Base-by-base conservation (phyloP, 768 basidiomycete species). In the Myochromella boudieri region DNA sequence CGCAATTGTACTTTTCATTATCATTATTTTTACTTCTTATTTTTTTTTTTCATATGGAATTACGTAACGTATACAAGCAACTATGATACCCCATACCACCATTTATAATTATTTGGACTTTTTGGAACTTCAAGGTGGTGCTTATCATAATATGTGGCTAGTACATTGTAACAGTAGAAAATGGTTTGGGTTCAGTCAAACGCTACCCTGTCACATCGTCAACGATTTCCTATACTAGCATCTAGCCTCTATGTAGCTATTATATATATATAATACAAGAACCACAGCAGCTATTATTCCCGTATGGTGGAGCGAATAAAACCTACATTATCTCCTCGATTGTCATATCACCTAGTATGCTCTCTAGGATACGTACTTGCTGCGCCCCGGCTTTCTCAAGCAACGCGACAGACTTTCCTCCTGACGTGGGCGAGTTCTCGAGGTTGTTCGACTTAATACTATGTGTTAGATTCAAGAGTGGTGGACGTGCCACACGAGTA, bases 401-500 rank as follows among this genome's bases (percentile, higher is more conserved):
- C 10, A 29, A 44, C 15, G 21, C 31, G n/a, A 42, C 52, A 9
- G 28, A 22, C 37, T 44, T 38, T 1, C 42, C 20, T 2, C 25
- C 17, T 32, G 43, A 28, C 38, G 22, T 40, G n/a, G 29, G 36
- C 24, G 12, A 28, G 25, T 22, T 38, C 37, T 7, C 31, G 24
- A 17, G 38, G 28, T 4, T 42, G 42, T 24, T 42, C 27, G 38
- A 52, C 24, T 71, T 69, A 25, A 71, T 53, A 25, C 70, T 77
- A 37, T 71, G 65, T 21, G 68, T 72, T 40, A 80, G 63, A 46
- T 62, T 70, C 2, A 71, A 64, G 24, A 83, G 59, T 1, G 79
- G 80, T 4, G 68, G 65, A 36, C 83, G 70, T 3, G 62, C 64
- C 15, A 85, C 66, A 37, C 78, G 67, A 10, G 77, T 81, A 28